Base-by-base conservation (phyloP, 345 rosid genomes). In the Boechera stricta region DNA sequence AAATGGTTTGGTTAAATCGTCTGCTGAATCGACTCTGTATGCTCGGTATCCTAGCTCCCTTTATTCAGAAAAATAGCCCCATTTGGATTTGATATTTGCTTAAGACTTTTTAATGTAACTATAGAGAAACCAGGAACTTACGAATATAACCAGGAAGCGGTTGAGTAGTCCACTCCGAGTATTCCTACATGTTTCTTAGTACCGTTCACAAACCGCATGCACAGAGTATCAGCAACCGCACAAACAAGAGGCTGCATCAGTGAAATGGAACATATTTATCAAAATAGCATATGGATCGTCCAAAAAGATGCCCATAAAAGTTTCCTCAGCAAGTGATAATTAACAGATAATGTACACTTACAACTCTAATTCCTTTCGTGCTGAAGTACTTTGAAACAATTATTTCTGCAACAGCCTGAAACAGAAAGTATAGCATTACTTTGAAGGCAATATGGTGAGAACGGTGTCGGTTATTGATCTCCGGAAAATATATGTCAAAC, bases 11-110 rank as follows among this genome's bases (percentile, higher is more conserved):
- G 73, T 81, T 51, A 95, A 67, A 76, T 95, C 97, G 41, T 86
- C 94, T 28, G 39, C 81, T 65, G 88, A 87, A 3, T 89, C 91
- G 12, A 88, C 87, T 82, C 80, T 84, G 83, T 92, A 94, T 62
- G 96, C 99, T 73, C 86, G 83, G 73, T 83, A 82, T 16, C 95
- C 96, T 85, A 89, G 74, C 71, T 92, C 98, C 88, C 98, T 91
- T 61, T 26, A 73, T 38, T 73, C 56, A n/a, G 55, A 35, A 52
- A 10, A 13, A 18, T 36, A n/a, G 59, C 71, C 72, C 44, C 66
- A 51, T 12, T 63, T 38, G 4, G 47, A 26, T 60, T 36, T 51
- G 13, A 65, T 32, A 31, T 60, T 49, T 63, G 11, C 12, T 28
- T 12, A 16, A 31, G 45, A 38, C 62, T 47, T 10, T 48, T 10